Base-by-base conservation (phyloP, 2,329 filamentous ascomycete genomes). In the Aspergillus sp. region DNA sequence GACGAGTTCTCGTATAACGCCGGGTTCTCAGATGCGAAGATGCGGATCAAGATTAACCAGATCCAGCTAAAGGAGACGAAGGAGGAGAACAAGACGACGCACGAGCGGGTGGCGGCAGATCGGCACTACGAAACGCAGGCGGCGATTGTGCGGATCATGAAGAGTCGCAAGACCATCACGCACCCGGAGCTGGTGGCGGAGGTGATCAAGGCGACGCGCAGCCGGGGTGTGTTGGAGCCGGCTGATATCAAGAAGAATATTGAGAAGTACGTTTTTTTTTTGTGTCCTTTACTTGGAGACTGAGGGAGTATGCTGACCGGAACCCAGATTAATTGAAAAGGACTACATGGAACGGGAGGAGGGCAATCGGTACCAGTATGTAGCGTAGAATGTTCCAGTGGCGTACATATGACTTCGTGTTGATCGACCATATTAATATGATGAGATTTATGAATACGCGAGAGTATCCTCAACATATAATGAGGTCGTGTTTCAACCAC, bases 31-130 rank as follows among this genome's bases (percentile, higher is more conserved):
- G 88, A 96, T 66, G 81, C 86, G 17, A 95, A 94, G 72, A 88
- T 89, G 72, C 85, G 91, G 51, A 86, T 99, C 75, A 99, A 99
- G 78, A 96, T 99, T 78, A 99, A 97, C 75, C 93, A 96, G 73
- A 94, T 99, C 62, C 94, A 99, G 73, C 82, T 96, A 47, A 95
- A 94, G 74, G 94, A 99, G 75, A 97, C 94, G 0, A 89, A 88
- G 64, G 88, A 93, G 66, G 94, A 99, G 74, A 96, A 96, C 74
- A 89, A 91, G 72, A 90, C 88, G 63, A 97, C 92, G 1, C 91
- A 97, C 72, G 88, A 96, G 71, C 84, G 90, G 41, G 90, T 99
- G 4, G 87, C 86, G 0, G 88, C 89, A 48, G 94, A 99, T 67
- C 80, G 94, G 47, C 90, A 96, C 66, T 96, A 95, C 65, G 95